Percentiles rank a stretch among this genome's conserved stretches.
Conservation (phyloP, 768 basidiomycete species). For the Lentinus brumalis region DNA sequence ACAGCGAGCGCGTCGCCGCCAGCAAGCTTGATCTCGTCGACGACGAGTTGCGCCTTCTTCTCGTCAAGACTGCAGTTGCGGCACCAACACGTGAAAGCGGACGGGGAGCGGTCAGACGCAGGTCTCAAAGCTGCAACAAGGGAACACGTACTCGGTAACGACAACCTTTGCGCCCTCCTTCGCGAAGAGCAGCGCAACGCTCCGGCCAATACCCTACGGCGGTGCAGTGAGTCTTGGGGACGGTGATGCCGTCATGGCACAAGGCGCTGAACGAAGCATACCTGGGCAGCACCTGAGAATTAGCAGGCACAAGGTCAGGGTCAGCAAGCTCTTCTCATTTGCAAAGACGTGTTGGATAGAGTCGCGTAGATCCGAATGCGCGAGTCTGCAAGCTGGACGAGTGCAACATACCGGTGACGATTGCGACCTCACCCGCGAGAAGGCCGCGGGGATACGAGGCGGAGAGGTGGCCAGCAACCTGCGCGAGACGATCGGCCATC, state of each 20-base stretch:
- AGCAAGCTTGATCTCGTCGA: conserved; percentile 67
- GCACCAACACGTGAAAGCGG: conserved; percentile 8
- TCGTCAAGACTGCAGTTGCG: conserved; percentile 63
- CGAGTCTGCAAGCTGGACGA: neutral
- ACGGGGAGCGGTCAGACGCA: neutral
- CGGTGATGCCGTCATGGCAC: conserved; percentile 16
- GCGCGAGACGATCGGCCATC: conserved; percentile 51
- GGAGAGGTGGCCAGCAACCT: conserved; percentile 71
- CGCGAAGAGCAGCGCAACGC: conserved; percentile 75
- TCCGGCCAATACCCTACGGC: conserved; percentile 73
- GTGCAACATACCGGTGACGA: conserved; percentile 70
- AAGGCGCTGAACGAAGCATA: conserved; percentile 27
- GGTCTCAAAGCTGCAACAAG: neutral
- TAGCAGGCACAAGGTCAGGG: neutral
- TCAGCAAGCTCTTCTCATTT: conserved; percentile 4
- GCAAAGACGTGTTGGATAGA: no score
- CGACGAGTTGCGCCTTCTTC: conserved; percentile 64
- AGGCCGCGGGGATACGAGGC: conserved; percentile 56
- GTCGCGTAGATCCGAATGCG: neutral
- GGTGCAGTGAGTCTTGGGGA: neutral
- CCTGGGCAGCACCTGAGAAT: conserved; percentile 71
- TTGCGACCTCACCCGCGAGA: conserved; percentile 76
- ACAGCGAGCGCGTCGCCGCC: conserved; percentile 79
- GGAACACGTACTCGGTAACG: conserved; percentile 67
- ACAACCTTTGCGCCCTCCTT: conserved; percentile 88